Base-by-base conservation (phyloP, 1,284 basidiomycete species). In the Kwoniella shivajii region DNA sequence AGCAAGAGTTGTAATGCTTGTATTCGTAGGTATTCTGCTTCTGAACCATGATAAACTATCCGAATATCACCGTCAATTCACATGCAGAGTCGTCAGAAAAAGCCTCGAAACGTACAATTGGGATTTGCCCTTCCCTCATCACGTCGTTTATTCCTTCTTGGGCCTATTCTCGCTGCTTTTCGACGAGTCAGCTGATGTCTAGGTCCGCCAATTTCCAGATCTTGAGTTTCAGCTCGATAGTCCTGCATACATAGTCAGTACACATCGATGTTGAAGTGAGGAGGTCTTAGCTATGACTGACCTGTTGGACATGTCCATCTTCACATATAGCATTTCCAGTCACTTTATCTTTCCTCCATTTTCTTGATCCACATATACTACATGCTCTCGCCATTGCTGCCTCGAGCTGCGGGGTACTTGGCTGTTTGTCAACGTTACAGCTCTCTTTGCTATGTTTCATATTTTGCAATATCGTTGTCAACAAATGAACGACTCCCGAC, bases 1-100 rank as follows among this genome's bases (percentile, higher is more conserved):
- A 94, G 78, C 50, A 93, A 77, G 0, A 90, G 78, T 71, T 94
- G 92, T 33, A 90, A 79, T 63, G 88, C 89, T 63, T 92, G 87
- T 59, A 90, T 86, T 64, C 89, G 89, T 53, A 88, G 84, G 69
- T 83, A 90, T 42, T 86, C 83, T 2, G 86, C 89, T 50, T 86
- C 82, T 20, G 84, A 81, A 9, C 90, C 90, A 64, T 90, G 86
- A 68, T 90, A 92, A 44, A 89, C 92, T 93, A 27, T 18, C 4
- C 14, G 24, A 38, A 20, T n/a, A 24, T 51, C 37, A n/a, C 30
- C n/a, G 33, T 30, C 33, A n/a, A n/a, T n/a, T n/a, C n/a, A n/a
- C n/a, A n/a, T n/a, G n/a, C n/a, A n/a, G n/a, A n/a, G n/a, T n/a
- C n/a, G n/a, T n/a, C n/a, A n/a, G n/a, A n/a, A n/a, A n/a, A n/a